Conservation (phyloP, 768 basidiomycete species). For the Cystobasidium tubakii region DNA sequence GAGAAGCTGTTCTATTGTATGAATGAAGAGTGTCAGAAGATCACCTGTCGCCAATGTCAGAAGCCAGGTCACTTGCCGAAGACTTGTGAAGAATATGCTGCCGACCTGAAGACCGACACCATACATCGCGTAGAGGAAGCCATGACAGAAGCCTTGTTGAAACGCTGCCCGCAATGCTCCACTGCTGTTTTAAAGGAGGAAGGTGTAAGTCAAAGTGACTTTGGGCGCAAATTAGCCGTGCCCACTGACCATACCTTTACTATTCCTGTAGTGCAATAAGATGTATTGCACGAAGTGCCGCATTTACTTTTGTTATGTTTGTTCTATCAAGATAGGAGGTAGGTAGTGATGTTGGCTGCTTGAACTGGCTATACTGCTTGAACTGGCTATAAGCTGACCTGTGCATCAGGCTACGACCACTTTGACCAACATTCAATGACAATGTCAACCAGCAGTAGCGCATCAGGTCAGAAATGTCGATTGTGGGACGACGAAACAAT, state of each 20-base stretch:
- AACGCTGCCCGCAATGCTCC: constrained; percentile 48
- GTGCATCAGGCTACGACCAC: constrained; percentile 4
- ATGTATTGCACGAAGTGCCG: constrained; percentile 47
- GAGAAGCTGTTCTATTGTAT: constrained; percentile 43
- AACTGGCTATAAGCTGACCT: too few relatives aligned
- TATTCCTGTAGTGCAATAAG: constrained; percentile 48
- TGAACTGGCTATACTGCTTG: too few relatives aligned
- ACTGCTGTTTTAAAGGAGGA: constrained; percentile 49
- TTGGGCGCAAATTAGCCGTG: too few relatives aligned
- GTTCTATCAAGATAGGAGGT: constrained; percentile 45
- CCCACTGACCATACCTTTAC: too few relatives aligned
- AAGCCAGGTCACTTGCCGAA: constrained; percentile 50
- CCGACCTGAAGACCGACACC: constrained; percentile 48
- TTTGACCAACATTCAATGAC: neutral
- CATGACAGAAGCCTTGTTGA: constrained; percentile 50
- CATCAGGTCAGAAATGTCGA: constrained; percentile 9
- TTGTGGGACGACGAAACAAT: constrained; percentile 39
- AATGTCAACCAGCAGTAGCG: neutral
- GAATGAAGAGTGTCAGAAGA: constrained; percentile 39
- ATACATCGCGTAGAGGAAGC: constrained; percentile 51
- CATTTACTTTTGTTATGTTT: constrained; percentile 49
- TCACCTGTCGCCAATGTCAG: constrained; percentile 42
- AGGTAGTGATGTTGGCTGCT: neutral
- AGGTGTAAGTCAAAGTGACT: constrained; percentile 41
- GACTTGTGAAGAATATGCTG: constrained; percentile 49